Conservation (phyloP, 2,329 filamentous ascomycete genomes). For the Nothophaeocryptopus gaeumannii region DNA sequence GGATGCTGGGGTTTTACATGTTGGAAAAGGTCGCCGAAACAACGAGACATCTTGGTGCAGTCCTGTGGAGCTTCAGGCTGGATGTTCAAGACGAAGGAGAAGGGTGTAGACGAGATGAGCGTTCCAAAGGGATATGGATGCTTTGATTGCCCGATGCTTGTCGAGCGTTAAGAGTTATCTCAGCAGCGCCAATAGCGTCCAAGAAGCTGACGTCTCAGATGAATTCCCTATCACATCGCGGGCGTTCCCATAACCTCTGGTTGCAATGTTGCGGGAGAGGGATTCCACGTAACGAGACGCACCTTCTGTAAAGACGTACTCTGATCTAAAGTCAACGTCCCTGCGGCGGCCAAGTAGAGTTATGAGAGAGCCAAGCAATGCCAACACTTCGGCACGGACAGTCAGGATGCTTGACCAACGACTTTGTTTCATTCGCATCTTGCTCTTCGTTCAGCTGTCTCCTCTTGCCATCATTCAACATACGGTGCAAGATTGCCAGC, state of each 20-base stretch:
- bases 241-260: no score
- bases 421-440: neutral
- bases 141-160: conserved; percentile 41
- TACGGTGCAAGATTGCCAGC: no score
- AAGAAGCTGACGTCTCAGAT: no score
- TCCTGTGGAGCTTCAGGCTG: conserved; percentile 39
- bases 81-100: conserved; percentile 47
- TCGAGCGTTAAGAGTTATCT: no score
- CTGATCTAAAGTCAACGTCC: no score
- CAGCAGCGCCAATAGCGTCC: no score
- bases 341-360: no score
- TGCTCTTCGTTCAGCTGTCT: neutral
- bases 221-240: no score
- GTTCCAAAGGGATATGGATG: conserved; percentile 49
- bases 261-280: neutral
- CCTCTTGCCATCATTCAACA: neutral
- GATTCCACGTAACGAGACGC: neutral
- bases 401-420: no score
- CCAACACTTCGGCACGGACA: no score
- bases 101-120: conserved; percentile 45
- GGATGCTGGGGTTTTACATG: conserved; percentile 42
- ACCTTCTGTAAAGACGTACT: neutral
- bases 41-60: conserved; percentile 30
- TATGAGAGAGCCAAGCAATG: no score
- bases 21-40: conserved; percentile 33